A percentile compares a stretch with the other conserved stretches of the same genome.
Evolutionary conservation across 768 basidiomycete species (phyloP).

Genomic region (Cystobasidium ongulense): DNA sequence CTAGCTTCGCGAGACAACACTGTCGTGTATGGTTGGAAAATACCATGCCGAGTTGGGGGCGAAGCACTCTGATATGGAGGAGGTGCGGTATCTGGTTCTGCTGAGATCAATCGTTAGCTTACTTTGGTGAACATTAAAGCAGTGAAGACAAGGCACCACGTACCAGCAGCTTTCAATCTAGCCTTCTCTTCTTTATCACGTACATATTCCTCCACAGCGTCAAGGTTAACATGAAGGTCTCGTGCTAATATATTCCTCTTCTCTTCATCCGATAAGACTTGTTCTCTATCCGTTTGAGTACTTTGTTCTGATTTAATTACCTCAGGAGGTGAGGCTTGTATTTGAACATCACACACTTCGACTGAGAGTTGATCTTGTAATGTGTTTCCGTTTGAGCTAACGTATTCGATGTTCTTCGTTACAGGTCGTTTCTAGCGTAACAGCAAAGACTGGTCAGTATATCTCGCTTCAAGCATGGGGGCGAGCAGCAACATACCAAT

Average conservation of each 20-base stretch:
- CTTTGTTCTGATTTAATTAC: not conserved
- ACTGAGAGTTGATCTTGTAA: not conserved
- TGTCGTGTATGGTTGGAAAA: not conserved
- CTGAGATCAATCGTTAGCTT: not conserved
- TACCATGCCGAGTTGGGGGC: not conserved
- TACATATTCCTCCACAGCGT: slow-evolving; percentile 16
- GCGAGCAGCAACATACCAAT: not conserved
- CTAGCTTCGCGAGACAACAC: not conserved
- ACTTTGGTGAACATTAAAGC: not conserved
- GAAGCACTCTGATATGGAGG: slow-evolving; percentile 12
- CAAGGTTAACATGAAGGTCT: slow-evolving; percentile 3
- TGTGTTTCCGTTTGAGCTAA: not conserved
- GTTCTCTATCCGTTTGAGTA: not conserved
- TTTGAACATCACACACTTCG: not conserved
- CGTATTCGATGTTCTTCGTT: not conserved
- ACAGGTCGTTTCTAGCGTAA: slow-evolving; percentile 1
- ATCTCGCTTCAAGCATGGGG: not conserved
- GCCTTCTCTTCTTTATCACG: slow-evolving; percentile 8
- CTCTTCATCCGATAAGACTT: not conserved
- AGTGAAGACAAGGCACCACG: not conserved
- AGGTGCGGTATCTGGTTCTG: slow-evolving; percentile 15
- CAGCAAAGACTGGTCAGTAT: not conserved
- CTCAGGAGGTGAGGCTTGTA: not conserved
- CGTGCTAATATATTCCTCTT: not conserved
- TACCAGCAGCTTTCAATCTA: not conserved